These are phyloP conservation scores for Penicillium cosmopolitanum DNA, from an alignment of 495 filamentous ascomycete genomes.

Conservation along the genomic window DNA sequence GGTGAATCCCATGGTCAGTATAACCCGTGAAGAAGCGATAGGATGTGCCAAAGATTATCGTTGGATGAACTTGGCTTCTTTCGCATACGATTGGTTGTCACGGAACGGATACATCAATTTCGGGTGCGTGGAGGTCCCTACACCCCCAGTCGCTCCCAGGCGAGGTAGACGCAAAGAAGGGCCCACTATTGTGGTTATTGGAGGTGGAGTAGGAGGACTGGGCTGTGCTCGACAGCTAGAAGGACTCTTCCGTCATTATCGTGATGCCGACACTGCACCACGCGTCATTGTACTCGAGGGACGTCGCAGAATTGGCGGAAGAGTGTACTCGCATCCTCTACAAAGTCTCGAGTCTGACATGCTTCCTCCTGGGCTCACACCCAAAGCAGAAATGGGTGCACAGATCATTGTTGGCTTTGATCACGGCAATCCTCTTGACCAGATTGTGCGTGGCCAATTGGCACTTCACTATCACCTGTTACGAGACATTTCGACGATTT, in stretches of 20 bases:
- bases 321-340: conserved; percentile 90
- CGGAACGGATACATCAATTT: conserved; percentile 96
- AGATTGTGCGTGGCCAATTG: conserved; percentile 87
- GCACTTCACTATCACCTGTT: conserved; percentile 83
- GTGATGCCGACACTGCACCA: conserved; percentile 66
- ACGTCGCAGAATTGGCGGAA: conserved; percentile 83
- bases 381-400: conserved; percentile 92
- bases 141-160: conserved; percentile 40
- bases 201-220: conserved; percentile 92
- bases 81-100: conserved; percentile 91
- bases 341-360: conserved; percentile 56
- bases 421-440: conserved; percentile 88
- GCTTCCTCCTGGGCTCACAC: conserved; percentile 56
- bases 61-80: conserved; percentile 87
- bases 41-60: conserved; percentile 89
- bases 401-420: conserved; percentile 98
- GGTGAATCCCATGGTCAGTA: conserved; percentile 83
- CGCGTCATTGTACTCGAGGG: conserved; percentile 85
- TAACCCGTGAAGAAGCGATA: conserved; percentile 84
- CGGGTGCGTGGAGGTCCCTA: conserved; percentile 77
- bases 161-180: conserved; percentile 53
- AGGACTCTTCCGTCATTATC: conserved; percentile 76
- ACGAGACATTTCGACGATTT: conserved; percentile 83
- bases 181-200: conserved; percentile 79
- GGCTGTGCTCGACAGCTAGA: conserved; percentile 92